Conservation (phyloP, 2,329 filamentous ascomycete species). For the Ophiocordyceps polyrhachis-furcata region DNA sequence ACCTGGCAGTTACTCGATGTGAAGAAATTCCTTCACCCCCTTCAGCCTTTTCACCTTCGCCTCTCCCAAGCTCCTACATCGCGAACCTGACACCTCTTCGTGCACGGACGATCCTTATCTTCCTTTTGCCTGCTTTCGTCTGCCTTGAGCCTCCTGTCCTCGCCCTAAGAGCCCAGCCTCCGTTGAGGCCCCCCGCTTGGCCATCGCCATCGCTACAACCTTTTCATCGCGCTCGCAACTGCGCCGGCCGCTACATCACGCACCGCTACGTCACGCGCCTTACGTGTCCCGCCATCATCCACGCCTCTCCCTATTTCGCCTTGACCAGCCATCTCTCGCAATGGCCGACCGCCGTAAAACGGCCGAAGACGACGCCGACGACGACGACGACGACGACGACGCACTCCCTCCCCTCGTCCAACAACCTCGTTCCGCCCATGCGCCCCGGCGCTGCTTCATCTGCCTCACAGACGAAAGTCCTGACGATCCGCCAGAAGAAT, state of each 20-base stretch:
- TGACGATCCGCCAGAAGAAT: conserved; percentile 30
- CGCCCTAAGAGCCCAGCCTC: not conserved
- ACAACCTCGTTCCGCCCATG: conserved; percentile 7
- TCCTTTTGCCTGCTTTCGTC: not conserved
- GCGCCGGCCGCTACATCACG: not conserved
- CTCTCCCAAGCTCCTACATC: not conserved
- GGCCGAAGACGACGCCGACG: not conserved
- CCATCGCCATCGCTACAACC: no score
- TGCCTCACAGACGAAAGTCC: conserved; percentile 40
- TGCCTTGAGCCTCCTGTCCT: not conserved
- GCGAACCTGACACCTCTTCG: not conserved
- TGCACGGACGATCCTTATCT: not conserved
- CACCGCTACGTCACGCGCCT: not conserved
- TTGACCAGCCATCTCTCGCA: not conserved
- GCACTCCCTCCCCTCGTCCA: conserved; percentile 4
- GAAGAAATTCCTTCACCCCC: not conserved
- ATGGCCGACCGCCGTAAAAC: not conserved
- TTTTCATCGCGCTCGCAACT: no score
- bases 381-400: conserved; percentile 1
- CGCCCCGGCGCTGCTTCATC: conserved; percentile 38
- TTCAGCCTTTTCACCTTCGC: not conserved
- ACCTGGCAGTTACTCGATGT: not conserved
- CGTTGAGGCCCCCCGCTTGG: no score
- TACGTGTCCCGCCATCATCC: not conserved
- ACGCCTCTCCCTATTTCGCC: not conserved